phyloP scores from a whole-genome alignment of 2,329 filamentous ascomycete genomes.

The Lecanicillium sp. region DNA sequence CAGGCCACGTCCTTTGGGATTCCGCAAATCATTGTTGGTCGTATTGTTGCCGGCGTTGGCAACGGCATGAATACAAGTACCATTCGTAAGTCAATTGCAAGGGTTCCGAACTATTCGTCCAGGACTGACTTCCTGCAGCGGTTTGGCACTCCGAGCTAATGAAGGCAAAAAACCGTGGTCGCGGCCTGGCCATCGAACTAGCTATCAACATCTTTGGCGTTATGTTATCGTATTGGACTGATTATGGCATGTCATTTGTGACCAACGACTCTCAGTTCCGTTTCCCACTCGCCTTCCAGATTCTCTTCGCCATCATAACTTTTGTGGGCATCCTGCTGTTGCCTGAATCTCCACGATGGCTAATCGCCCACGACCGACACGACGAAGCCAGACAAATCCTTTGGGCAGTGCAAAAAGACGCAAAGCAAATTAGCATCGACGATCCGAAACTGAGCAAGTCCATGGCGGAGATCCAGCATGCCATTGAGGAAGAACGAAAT shows the following conservation, averaged over 20 bases:
- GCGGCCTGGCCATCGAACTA: slow-evolving; percentile 24
- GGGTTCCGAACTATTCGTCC: too few species aligned
- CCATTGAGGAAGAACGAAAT: slow-evolving; percentile 30
- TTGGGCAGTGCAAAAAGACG: slow-evolving; percentile 22
- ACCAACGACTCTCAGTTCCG: slow-evolving; percentile 31
- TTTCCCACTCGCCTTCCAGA: slow-evolving; percentile 37
- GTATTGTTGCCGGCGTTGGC: slow-evolving; percentile 36
- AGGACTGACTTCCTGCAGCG: slow-evolving; percentile 10
- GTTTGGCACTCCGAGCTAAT: slow-evolving; percentile 35
- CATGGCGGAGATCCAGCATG: slow-evolving; percentile 28
- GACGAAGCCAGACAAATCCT: slow-evolving; percentile 32
- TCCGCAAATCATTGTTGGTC: slow-evolving; percentile 35
- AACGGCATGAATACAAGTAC: slow-evolving; percentile 42
- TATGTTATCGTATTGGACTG: slow-evolving; percentile 26
- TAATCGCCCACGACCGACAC: slow-evolving; percentile 29
- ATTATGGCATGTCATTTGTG: slow-evolving; percentile 30
- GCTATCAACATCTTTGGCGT: slow-evolving; percentile 31
- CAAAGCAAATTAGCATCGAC: slow-evolving; percentile 16
- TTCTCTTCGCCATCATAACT: slow-evolving; percentile 30
- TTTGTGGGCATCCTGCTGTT: slow-evolving; percentile 24
- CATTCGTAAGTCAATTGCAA: slow-evolving; percentile 21
- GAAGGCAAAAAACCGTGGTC: slow-evolving; percentile 30
- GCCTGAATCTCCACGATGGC: slow-evolving; percentile 36
- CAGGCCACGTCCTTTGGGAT: slow-evolving; percentile 31
- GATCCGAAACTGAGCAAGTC: slow-evolving; percentile 13